These are phyloP conservation scores for Schizochytrium sp. DNA, from an alignment of 108 stramenopile genomes.

Conservation along the genomic window DNA sequence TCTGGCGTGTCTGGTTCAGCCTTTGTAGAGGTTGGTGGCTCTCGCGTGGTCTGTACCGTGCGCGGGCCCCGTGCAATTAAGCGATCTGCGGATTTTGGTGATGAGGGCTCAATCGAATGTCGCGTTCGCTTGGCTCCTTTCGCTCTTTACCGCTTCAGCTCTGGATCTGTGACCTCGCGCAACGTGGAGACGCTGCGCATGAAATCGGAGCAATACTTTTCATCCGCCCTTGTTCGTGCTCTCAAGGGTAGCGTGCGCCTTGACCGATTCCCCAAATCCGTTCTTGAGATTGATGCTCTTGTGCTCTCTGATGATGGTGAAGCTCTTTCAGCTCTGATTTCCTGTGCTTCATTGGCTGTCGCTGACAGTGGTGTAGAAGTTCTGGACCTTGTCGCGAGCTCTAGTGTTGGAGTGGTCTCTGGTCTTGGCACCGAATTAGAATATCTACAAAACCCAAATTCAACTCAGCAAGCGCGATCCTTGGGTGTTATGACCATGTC, in stretches of 20 bases:
- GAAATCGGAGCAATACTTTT: background rate
- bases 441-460: background rate
- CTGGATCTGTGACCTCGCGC: background rate
- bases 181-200: conserved; percentile 43
- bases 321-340: background rate
- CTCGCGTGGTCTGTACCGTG: background rate
- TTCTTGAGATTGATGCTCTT: conserved; percentile 40
- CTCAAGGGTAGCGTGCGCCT: conserved; percentile 51
- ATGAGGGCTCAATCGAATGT: conserved; percentile 27
- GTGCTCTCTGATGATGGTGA: conserved; percentile 54
- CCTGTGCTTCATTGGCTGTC: background rate
- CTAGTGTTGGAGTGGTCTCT: background rate
- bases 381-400: conserved; percentile 3
- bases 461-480: background rate
- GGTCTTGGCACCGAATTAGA: background rate
- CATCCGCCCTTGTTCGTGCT: background rate
- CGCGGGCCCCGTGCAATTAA: conserved; percentile 27
- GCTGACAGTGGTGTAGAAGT: conserved; percentile 58
- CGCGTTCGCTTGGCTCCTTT: conserved; percentile 35
- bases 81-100: background rate
- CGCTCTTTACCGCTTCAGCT: background rate
- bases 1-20: conserved; percentile 23
- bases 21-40: background rate
- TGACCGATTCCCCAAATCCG: conserved; percentile 29
- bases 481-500: conserved; percentile 28